Conservation (phyloP, 305 asterid genomes). For the Fraxinus floribunda region DNA sequence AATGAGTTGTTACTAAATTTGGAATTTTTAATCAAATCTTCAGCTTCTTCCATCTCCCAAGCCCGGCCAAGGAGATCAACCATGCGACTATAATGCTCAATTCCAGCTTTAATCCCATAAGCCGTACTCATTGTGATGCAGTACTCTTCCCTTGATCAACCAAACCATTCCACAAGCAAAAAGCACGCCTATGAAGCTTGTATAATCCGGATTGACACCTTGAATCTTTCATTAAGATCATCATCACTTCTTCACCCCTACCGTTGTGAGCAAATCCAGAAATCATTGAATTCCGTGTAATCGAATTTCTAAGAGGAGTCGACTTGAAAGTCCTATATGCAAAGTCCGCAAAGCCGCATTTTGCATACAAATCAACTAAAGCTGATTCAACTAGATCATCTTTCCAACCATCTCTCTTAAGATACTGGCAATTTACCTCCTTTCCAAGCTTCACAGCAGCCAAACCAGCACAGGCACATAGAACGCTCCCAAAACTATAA, state of each 20-base stretch:
- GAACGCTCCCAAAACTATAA: conserved; percentile 64
- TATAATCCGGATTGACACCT: conserved; percentile 56
- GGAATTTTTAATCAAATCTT: conserved; percentile 48
- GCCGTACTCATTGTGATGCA: conserved; percentile 51
- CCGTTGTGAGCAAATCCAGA: conserved; percentile 90
- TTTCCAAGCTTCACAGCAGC: conserved; percentile 69
- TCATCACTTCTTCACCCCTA: conserved; percentile 61
- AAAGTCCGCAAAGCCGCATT: conserved; percentile 67
- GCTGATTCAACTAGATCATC: conserved; percentile 89
- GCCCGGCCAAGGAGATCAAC: conserved; percentile 79
- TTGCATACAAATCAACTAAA: conserved; percentile 80
- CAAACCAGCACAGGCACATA: conserved; percentile 84
- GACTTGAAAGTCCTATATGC: conserved; percentile 57
- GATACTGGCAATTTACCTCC: conserved; percentile 83
- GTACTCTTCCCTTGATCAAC: conserved; percentile 56
- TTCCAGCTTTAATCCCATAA: conserved; percentile 46
- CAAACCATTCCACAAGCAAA: conserved; percentile 76
- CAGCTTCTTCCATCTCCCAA: conserved; percentile 71
- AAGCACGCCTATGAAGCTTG: conserved; percentile 66
- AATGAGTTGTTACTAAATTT: conserved; percentile 44
- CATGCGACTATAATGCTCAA: conserved; percentile 79
- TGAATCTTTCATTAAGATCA: conserved; percentile 48
- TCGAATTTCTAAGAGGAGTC: conserved; percentile 61
- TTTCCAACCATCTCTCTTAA: conserved; percentile 74
- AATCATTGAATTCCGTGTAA: conserved; percentile 86